These are phyloP conservation scores for Trifolium subterraneum DNA, from an alignment of 306 rosid species.

Conservation along the genomic window DNA sequence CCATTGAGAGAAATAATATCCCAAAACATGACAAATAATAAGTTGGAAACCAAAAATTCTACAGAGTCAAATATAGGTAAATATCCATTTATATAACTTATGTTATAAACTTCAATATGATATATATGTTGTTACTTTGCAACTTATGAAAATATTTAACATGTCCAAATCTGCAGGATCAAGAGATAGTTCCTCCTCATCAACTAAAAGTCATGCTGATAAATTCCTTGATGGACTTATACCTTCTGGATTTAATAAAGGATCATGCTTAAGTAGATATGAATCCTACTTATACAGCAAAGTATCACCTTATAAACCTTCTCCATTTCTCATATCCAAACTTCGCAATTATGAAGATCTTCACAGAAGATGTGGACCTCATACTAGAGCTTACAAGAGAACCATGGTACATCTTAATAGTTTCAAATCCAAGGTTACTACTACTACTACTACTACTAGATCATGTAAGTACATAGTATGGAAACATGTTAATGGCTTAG, in stretches of 20 bases:
- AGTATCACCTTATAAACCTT: constrained; percentile 49
- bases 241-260: constrained; percentile 52
- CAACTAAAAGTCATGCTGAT: constrained; percentile 8
- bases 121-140: too few relatives aligned
- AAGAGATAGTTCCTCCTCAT: neutral
- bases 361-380: constrained; percentile 59
- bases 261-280: constrained; percentile 57
- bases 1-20: neutral
- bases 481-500: constrained; percentile 54
- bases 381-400: constrained; percentile 44
- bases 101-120: too few relatives aligned
- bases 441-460: neutral
- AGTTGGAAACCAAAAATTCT: neutral
- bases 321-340: constrained; percentile 57
- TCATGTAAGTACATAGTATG: constrained; percentile 63
- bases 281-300: constrained; percentile 52
- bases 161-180: constrained; percentile 1
- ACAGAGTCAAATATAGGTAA: neutral
- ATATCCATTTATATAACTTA: too few relatives aligned
- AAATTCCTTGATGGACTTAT: constrained; percentile 51
- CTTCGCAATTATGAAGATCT: constrained; percentile 59
- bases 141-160: neutral
- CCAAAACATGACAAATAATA: neutral
- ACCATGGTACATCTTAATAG: constrained; percentile 31
- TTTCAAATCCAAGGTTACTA: constrained; percentile 17